Conservation (phyloP, 2,329 filamentous ascomycete species). For the Microsporum canis region DNA sequence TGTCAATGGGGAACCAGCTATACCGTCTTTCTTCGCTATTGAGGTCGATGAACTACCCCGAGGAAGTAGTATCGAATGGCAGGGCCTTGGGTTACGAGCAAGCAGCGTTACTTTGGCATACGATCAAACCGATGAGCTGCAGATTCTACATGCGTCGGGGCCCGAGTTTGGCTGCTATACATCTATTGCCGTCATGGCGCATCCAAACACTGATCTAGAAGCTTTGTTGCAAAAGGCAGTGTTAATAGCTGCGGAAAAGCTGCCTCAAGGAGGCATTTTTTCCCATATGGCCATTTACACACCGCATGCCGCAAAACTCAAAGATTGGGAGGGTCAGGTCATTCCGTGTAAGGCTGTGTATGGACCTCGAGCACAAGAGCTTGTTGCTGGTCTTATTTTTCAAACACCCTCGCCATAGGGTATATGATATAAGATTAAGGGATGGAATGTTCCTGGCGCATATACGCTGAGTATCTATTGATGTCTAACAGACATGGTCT, state of each 20-base stretch:
- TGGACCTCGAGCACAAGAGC: slow-evolving; percentile 24
- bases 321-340: slow-evolving; percentile 25
- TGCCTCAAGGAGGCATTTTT: not conserved
- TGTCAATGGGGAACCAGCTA: slow-evolving; percentile 16
- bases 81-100: slow-evolving; percentile 50
- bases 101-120: slow-evolving; percentile 19
- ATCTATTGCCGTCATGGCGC: slow-evolving; percentile 23
- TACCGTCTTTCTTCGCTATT: slow-evolving; percentile 61
- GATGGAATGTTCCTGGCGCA: not conserved
- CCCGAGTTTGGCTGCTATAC: slow-evolving; percentile 16
- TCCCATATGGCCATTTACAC: slow-evolving; percentile 29
- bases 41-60: slow-evolving; percentile 70
- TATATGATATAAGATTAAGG: not conserved
- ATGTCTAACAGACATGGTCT: not conserved
- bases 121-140: slow-evolving; percentile 14
- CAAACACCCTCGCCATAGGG: slow-evolving; percentile 16
- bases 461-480: not conserved
- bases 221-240: slow-evolving; percentile 19
- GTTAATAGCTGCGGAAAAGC: slow-evolving; percentile 13
- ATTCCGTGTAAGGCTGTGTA: slow-evolving; percentile 35
- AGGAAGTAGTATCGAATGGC: slow-evolving; percentile 70
- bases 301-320: slow-evolving; percentile 17
- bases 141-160: slow-evolving; percentile 18
- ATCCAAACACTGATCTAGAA: slow-evolving; percentile 15
- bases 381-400: slow-evolving; percentile 29